Percentiles rank a stretch among this genome's conserved stretches.
Conservation (phyloP, 192 early-diverging fungal species). For the Chytriomyces confervae region DNA sequence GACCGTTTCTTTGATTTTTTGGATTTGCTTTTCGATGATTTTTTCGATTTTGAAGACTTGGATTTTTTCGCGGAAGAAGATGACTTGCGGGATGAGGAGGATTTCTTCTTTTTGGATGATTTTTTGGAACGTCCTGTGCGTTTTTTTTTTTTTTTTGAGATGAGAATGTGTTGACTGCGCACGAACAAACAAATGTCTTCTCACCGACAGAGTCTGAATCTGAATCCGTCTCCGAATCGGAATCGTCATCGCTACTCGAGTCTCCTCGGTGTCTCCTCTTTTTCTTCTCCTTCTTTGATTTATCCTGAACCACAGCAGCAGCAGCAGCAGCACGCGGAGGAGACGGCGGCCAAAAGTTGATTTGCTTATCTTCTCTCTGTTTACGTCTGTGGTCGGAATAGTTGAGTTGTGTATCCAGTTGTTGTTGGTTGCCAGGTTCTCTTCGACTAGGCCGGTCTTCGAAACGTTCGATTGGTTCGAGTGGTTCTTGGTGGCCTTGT, state of each 20-base stretch:
- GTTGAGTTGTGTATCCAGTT: neutral
- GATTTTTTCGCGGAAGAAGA: neutral
- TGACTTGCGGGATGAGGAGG: no score
- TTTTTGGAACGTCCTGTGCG: neutral
- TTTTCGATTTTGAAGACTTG: constrained; percentile 10
- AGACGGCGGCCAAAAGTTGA: constrained; percentile 25
- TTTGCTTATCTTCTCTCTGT: neutral
- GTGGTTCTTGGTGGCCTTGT: neutral
- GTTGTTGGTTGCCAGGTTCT: neutral
- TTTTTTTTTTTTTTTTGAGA: neutral
- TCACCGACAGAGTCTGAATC: neutral
- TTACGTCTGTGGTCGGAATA: constrained; percentile 7
- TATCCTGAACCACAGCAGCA: no score
- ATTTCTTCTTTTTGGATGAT: no score
- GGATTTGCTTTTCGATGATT: constrained; percentile 15
- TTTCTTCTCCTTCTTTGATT: no score
- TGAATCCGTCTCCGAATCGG: constrained; percentile 13
- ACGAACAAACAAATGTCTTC: neutral
- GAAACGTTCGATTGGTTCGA: neutral
- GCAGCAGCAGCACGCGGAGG: neutral
- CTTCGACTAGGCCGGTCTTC: neutral
- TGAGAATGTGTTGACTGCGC: neutral
- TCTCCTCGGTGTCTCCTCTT: neutral
- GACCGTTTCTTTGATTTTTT: constrained; percentile 33
- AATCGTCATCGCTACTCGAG: neutral